Evolutionary conservation across 371 early-diverging fungal species (phyloP).

Genomic region (Umbelopsis sp.): DNA sequence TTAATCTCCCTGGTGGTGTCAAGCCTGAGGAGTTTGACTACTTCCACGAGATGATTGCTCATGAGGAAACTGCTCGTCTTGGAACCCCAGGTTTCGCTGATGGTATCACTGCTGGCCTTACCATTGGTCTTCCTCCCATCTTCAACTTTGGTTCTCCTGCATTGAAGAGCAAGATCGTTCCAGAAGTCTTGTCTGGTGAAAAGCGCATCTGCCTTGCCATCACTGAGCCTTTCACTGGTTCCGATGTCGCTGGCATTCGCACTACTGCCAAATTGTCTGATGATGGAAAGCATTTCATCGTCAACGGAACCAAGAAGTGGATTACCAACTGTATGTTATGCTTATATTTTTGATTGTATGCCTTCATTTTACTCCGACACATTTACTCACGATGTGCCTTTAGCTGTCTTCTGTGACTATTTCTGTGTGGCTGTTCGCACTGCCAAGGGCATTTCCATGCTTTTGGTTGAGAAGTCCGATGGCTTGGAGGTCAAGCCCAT

Average conservation of each 20-base stretch:
- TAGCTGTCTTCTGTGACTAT: slow-evolving; percentile 50
- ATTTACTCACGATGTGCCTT: neutral
- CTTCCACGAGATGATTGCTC: slow-evolving; percentile 76
- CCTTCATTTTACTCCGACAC: neutral
- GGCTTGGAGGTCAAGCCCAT: slow-evolving; percentile 64
- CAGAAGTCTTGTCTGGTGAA: slow-evolving; percentile 68
- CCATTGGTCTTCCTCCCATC: slow-evolving; percentile 65
- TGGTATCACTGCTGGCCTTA: slow-evolving; percentile 52
- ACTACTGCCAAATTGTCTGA: slow-evolving; percentile 72
- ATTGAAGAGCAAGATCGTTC: slow-evolving; percentile 59
- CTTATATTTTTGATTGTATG: neutral
- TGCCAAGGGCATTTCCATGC: slow-evolving; percentile 65
- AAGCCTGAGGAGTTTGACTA: slow-evolving; percentile 64
- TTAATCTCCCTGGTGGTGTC: slow-evolving; percentile 52
- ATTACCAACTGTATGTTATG: slow-evolving; percentile 63
- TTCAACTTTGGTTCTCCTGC: slow-evolving; percentile 47
- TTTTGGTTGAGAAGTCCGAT: slow-evolving; percentile 62
- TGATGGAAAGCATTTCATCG: slow-evolving; percentile 70
- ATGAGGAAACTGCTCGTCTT: slow-evolving; percentile 76
- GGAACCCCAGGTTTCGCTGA: slow-evolving; percentile 48
- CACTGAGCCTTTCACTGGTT: slow-evolving; percentile 73
- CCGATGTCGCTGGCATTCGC: slow-evolving; percentile 80
- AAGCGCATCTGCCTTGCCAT: slow-evolving; percentile 78
- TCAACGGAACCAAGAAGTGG: slow-evolving; percentile 86
- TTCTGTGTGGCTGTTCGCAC: slow-evolving; percentile 69